Evolutionary conservation across 1,284 basidiomycete genomes (phyloP).

Genomic region (Apiotrichum sp.): DNA sequence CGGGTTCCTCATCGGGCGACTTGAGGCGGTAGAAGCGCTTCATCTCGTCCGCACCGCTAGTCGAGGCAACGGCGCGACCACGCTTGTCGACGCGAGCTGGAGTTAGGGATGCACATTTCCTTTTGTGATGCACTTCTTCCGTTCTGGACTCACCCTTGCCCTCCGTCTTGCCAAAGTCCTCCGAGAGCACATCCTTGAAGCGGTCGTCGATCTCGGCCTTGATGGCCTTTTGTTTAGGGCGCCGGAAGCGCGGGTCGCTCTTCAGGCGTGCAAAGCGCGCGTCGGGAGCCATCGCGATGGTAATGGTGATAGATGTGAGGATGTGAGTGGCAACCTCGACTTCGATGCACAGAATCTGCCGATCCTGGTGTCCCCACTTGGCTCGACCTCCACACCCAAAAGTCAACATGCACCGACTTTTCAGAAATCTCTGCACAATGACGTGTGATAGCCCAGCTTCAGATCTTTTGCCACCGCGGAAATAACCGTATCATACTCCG

Average conservation of each 20-base stretch:
- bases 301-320: no score
- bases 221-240: conserved; percentile 67
- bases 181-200: conserved; percentile 74
- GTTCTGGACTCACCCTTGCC: conserved; percentile 24
- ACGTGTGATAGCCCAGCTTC: no score
- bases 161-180: conserved; percentile 44
- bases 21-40: conserved; percentile 73
- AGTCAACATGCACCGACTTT: not conserved
- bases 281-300: conserved; percentile 50
- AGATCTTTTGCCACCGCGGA: conserved; percentile 3
- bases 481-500: no score
- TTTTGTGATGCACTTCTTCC: not conserved
- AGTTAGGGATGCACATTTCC: no score
- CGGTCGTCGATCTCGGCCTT: conserved; percentile 89
- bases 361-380: no score
- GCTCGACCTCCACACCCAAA: no score
- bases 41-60: conserved; percentile 66
- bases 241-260: conserved; percentile 88
- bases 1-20: conserved; percentile 44
- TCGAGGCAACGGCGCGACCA: conserved; percentile 66
- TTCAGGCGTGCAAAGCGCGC: conserved; percentile 78
- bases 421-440: conserved; percentile 5
- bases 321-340: no score
- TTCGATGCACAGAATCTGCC: no score
- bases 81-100: conserved; percentile 81